phyloP scores from a whole-genome alignment of 2,329 filamentous ascomycete genomes.

The Eutypa lata region DNA sequence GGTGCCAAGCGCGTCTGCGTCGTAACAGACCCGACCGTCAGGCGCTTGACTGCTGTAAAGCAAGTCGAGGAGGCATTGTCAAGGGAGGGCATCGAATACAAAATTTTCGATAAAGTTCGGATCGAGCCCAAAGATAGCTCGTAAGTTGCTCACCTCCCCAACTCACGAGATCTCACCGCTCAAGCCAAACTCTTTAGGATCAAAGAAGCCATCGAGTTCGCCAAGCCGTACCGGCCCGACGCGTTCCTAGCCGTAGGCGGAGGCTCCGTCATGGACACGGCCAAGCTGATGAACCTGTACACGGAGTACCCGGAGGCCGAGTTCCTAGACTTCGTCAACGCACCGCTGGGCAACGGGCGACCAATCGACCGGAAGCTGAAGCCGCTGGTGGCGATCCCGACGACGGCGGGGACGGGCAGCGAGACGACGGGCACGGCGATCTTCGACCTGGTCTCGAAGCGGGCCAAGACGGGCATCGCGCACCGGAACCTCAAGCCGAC shows the following conservation, averaged over 20 bases:
- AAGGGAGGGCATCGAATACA: constrained; percentile 74
- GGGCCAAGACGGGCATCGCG: constrained; percentile 92
- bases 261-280: constrained; percentile 95
- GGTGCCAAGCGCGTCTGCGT: constrained; percentile 84
- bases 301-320: constrained; percentile 85
- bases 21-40: constrained; percentile 82
- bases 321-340: constrained; percentile 97
- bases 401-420: constrained; percentile 81
- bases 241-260: constrained; percentile 89
- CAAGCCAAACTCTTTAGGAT: constrained; percentile 52
- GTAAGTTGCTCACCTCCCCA: constrained; percentile 41
- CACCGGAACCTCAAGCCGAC: constrained; percentile 95
- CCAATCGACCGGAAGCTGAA: constrained; percentile 69
- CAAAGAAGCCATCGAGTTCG: constrained; percentile 84
- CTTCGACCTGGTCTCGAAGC: constrained; percentile 87
- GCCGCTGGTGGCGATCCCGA: constrained; percentile 79
- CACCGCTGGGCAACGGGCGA: constrained; percentile 79
- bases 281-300: constrained; percentile 98
- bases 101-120: constrained; percentile 75
- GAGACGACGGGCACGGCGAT: constrained; percentile 98
- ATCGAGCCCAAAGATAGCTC: constrained; percentile 95
- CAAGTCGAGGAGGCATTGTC: constrained; percentile 80
- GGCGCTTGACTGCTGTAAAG: constrained; percentile 82
- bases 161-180: not conserved
- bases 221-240: constrained; percentile 76